Conservation (phyloP, 2,329 filamentous ascomycete species). For the Aureobasidium leucospermi region DNA sequence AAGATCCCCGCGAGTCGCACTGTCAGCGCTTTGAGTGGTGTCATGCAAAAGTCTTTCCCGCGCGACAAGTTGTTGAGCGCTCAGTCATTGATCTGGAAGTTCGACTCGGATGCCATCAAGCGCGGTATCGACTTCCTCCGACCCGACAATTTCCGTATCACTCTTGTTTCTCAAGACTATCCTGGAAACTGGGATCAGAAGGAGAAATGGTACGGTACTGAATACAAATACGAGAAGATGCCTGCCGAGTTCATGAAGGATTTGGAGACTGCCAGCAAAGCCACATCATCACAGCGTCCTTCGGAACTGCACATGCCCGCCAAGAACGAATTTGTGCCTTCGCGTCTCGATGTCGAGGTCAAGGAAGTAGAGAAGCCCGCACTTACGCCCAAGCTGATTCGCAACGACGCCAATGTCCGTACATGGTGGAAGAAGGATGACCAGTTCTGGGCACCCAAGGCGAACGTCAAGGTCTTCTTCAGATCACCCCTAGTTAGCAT, state of each 20-base stretch:
- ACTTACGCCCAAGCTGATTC: conserved; percentile 69
- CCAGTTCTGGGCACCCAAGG: conserved; percentile 95
- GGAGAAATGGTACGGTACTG: conserved; percentile 97
- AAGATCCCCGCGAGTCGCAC: conserved; percentile 87
- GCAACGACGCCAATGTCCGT: conserved; percentile 71
- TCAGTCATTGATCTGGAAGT: conserved; percentile 66
- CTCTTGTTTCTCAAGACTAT: conserved; percentile 72
- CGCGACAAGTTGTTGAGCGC: conserved; percentile 84
- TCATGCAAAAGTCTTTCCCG: conserved; percentile 87
- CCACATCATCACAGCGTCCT: conserved; percentile 51
- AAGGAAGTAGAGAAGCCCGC: conserved; percentile 74
- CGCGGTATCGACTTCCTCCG: conserved; percentile 65
- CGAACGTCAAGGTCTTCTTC: conserved; percentile 73
- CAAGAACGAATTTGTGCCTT: conserved; percentile 93
- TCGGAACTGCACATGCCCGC: conserved; percentile 76
- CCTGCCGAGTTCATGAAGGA: conserved; percentile 66
- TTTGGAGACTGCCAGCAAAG: conserved; percentile 55
- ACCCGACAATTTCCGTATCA: conserved; percentile 84
- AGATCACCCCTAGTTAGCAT: conserved; percentile 72
- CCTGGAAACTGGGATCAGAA: conserved; percentile 79
- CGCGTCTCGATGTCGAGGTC: conserved; percentile 87
- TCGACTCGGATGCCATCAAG: conserved; percentile 69
- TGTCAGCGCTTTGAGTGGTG: conserved; percentile 72
- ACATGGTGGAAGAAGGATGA: conserved; percentile 99
- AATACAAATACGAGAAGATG: conserved; percentile 78